Evolutionary conservation across 2,329 filamentous ascomycete species (phyloP), one percentile per base, ranked within the genome.

Genomic region (Beauveria varroae): DNA sequence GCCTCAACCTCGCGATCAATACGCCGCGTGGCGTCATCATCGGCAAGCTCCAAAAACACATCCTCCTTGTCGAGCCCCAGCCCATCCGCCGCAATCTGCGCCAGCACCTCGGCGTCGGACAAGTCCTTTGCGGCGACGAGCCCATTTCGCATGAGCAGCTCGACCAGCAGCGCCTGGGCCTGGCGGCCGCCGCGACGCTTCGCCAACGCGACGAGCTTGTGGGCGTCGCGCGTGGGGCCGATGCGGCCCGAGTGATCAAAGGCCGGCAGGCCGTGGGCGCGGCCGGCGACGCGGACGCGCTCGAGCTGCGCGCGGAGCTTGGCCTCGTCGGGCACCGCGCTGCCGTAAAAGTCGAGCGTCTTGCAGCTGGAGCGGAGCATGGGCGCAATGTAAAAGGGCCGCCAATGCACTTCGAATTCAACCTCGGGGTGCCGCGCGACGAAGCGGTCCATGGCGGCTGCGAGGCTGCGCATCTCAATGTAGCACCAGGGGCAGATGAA

Each of bases 401-500:
- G 77, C 72, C 77, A 83, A 1, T 70, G 68, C 14, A 82, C 68
- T 47, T 80, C 74, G 61, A 83, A 81, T 5, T 74, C 71, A 26
- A 76, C 72, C 18, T 76, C 73, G 0, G 78, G 78, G 62, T 80
- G 72, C 16, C 65, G 65, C 4, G 68, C 64, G 59, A 70, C 70
- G 67, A 78, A 80, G 6, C 68, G 65, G 24, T 71, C 67, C 63
- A 82, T 79, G 60, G 80, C 79, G 14, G 63, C 65, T 62, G 80
- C 75, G 57, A 83, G 73, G 59, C 74, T 76, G 61, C 72, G 76
- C 64, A 80, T 75, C 62, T 76, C 75, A 62, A 83, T 72, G 65
- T 80, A 83, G 65, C 78, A 81, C 73, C 79, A 82, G 4, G 80
- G 79, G 62, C 81, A 84, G 43, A 80, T 71, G 7, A 79, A 74